Evolutionary conservation across 768 basidiomycete species (phyloP).

Genomic region (Tylopilus sp.): DNA sequence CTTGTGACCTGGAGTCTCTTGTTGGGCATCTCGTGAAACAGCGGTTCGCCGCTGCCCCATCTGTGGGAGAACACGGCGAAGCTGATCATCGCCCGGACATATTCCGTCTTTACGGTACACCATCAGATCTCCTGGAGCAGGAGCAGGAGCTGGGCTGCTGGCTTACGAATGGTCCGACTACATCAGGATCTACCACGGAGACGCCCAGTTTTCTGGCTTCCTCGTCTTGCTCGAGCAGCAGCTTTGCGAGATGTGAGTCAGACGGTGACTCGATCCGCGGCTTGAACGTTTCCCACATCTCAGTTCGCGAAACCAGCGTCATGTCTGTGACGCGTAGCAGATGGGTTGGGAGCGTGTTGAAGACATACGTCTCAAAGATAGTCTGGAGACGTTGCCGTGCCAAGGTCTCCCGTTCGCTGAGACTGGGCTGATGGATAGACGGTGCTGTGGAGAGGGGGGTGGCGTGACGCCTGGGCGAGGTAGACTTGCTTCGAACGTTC

Average conservation of each 20-base stretch:
- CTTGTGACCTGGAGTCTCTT: conserved; percentile 13
- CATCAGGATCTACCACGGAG: conserved; percentile 20
- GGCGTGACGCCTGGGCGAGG: conserved; percentile 21
- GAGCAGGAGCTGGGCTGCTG: neutral
- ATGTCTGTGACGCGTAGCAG: conserved; percentile 23
- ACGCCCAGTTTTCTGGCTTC: conserved; percentile 20
- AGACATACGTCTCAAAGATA: conserved; percentile 25
- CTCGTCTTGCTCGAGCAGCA: conserved; percentile 24
- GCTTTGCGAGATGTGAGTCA: conserved; percentile 22
- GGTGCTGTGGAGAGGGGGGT: conserved; percentile 12
- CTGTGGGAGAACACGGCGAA: conserved; percentile 28
- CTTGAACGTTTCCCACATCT: conserved; percentile 19
- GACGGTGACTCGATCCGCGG: conserved; percentile 19
- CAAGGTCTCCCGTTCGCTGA: conserved; percentile 19
- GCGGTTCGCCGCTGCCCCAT: conserved; percentile 24
- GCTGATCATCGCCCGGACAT: conserved; percentile 16
- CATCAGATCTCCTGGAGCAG: neutral
- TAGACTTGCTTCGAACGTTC: conserved; percentile 13
- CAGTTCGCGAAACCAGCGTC: conserved; percentile 18
- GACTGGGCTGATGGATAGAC: conserved; percentile 18
- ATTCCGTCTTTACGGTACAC: conserved; percentile 10
- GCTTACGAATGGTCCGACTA: conserved; percentile 21
- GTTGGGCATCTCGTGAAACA: conserved; percentile 21
- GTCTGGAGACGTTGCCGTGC: conserved; percentile 18
- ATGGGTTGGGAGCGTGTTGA: conserved; percentile 24